Percentiles rank a stretch among this genome's conserved stretches.
Conservation (phyloP, 73 alveolate species). For the Blepharisma stoltei region DNA sequence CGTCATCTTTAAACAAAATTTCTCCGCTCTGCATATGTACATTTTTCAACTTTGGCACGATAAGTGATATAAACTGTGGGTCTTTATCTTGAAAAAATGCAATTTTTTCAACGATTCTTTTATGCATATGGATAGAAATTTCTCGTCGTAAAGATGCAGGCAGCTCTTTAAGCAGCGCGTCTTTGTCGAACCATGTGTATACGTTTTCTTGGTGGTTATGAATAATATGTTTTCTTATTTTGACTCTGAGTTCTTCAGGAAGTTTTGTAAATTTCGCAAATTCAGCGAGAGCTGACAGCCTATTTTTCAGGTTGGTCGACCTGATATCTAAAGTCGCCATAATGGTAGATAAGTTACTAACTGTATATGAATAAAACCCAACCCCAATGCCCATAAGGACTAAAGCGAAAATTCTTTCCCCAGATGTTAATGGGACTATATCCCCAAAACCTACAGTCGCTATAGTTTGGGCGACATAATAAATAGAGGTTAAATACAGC, state of each 20-base stretch:
- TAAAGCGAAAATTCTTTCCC: slow-evolving; percentile 24
- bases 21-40: slow-evolving; percentile 35
- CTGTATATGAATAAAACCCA: slow-evolving; percentile 35
- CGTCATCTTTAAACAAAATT: slow-evolving; percentile 45
- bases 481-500: slow-evolving; percentile 26
- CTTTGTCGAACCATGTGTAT: slow-evolving; percentile 43
- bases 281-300: slow-evolving; percentile 48
- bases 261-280: slow-evolving; percentile 54
- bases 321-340: slow-evolving; percentile 35
- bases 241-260: slow-evolving; percentile 38
- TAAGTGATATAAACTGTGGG: slow-evolving; percentile 41
- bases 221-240: slow-evolving; percentile 41
- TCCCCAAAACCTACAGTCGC: slow-evolving; percentile 63
- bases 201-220: slow-evolving; percentile 47
- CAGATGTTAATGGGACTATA: slow-evolving; percentile 39
- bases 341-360: slow-evolving; percentile 31
- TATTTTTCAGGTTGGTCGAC: slow-evolving; percentile 33
- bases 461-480: slow-evolving; percentile 26
- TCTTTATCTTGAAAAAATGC: slow-evolving; percentile 56
- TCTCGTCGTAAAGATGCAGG: slow-evolving; percentile 46
- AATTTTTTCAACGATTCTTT: slow-evolving; percentile 39
- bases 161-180: slow-evolving; percentile 47
- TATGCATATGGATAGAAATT: slow-evolving; percentile 49
- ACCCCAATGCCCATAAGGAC: slow-evolving; percentile 33
- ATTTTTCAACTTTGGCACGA: slow-evolving; percentile 45